Evolutionary conservation across 768 basidiomycete species (phyloP).

Genomic region (Cubamyces lactineus): DNA sequence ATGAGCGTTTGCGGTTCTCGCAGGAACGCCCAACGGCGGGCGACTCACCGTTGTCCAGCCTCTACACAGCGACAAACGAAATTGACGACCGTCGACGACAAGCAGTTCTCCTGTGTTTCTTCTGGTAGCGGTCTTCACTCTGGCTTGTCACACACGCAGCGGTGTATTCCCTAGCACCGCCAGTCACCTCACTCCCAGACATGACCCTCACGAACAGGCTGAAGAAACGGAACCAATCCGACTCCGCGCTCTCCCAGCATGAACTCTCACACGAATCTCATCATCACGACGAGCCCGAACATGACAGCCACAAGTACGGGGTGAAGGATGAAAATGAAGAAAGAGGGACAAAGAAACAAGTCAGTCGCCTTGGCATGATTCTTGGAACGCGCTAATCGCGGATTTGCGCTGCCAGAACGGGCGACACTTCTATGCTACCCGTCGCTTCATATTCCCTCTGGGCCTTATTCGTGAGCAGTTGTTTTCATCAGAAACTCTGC

Average conservation of each 20-base stretch:
- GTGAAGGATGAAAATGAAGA: background rate
- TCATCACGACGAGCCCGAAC: background rate
- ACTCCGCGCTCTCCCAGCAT: conserved; percentile 13
- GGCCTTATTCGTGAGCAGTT: conserved; percentile 60
- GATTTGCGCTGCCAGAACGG: conserved; percentile 11
- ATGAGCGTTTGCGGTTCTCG: no score
- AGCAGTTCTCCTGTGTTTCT: no score
- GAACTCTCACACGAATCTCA: background rate
- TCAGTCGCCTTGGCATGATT: background rate
- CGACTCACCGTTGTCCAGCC: no score
- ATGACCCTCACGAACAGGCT: conserved; percentile 21
- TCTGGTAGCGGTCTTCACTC: no score
- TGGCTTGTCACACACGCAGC: no score
- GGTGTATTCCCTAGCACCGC: no score
- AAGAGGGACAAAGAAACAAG: background rate
- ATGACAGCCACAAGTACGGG: background rate
- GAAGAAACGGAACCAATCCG: conserved; percentile 21
- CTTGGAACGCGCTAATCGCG: background rate
- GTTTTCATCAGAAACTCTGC: conserved; percentile 5
- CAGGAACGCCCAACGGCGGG: no score
- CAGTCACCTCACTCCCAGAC: background rate
- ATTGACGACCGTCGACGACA: no score
- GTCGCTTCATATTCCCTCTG: conserved; percentile 70
- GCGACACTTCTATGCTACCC: conserved; percentile 36
- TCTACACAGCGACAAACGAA: no score